Base-by-base conservation (phyloP, 768 basidiomycete genomes). In the Collybiopsis luxurians region DNA sequence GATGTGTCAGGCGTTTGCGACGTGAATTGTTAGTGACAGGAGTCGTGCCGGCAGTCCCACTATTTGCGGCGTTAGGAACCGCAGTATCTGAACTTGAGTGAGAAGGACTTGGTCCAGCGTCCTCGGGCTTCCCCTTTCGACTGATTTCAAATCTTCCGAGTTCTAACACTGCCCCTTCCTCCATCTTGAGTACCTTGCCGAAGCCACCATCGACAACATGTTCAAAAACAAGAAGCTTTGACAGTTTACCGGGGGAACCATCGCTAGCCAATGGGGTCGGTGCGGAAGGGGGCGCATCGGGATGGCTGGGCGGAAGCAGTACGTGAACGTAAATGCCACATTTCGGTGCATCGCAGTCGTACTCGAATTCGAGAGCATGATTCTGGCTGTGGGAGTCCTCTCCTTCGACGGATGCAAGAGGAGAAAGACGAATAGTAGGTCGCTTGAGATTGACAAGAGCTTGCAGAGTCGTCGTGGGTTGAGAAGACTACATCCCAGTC, bases 401-500 rank as follows among this genome's bases (percentile, higher is more conserved):
- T 26, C 84, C 80, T 34, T 77, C 74, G 2, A 75, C 64, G 13
- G 79, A 65, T 3, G 78, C 63, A 19, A 90, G 75, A 0, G 87
- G 92, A 7, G 85, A 86, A 3, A 95, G 81, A 12, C 87, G 82
- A 31, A 98, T 79, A 1, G 92, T 86, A 1, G 95, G 95, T 4
- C 95, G 84, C 67, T 95, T 96, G 63, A 97, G 84, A 67, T 97
- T 98, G 61, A 97, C 94, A 31, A 95, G 80, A 0, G 95, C 95
- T 73, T 97, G 95, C 0, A 98, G 78, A 2, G 95, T 96, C 0
- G 95, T 98, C 0, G 95, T 96, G 0, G 94, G 85, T 64, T 93
- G 89, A 10, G 86, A 80, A 28, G 84, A 69, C 91, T 93, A 61
- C 19, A 55, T 36, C 23, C 49, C 31, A 46, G 44, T 48, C 47